phyloP scores from a whole-genome alignment of 805 yeast genomes.

The Candida krabiensis region DNA sequence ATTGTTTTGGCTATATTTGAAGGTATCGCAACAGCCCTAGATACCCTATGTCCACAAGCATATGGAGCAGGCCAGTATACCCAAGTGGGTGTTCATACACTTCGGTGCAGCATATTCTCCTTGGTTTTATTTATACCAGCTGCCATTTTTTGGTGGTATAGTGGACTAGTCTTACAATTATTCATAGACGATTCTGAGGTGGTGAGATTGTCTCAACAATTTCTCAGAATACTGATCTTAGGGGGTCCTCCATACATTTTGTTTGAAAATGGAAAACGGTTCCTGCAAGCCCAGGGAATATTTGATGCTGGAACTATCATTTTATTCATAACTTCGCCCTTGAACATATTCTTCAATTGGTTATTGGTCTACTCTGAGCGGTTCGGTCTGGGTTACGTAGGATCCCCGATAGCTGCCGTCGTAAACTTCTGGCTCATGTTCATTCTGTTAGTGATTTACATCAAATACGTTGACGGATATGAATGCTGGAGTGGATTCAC shows the following conservation, averaged over 20 bases:
- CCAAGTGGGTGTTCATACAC: conserved; percentile 66
- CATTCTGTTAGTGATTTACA: conserved; percentile 52
- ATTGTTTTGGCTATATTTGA: conserved; percentile 72
- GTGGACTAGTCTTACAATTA: conserved; percentile 45
- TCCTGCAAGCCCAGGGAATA: conserved; percentile 73
- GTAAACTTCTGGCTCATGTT: conserved; percentile 74
- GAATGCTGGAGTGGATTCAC: conserved; percentile 72
- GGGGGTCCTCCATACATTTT: conserved; percentile 77
- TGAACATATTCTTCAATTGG: conserved; percentile 67
- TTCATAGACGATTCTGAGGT: conserved; percentile 47
- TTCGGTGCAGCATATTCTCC: conserved; percentile 66
- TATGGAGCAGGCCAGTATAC: conserved; percentile 65
- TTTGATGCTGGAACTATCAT: conserved; percentile 79
- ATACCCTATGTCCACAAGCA: conserved; percentile 79
- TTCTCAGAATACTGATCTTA: conserved; percentile 52
- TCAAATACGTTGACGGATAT: conserved; percentile 56
- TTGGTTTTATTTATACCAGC: conserved; percentile 59
- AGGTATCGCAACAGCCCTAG: conserved; percentile 74
- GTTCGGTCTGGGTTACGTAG: conserved; percentile 67
- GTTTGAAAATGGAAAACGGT: conserved; percentile 71
- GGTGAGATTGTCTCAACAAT: conserved; percentile 53
- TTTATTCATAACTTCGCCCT: conserved; percentile 66
- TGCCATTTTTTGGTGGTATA: conserved; percentile 60
- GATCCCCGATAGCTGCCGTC: conserved; percentile 75
- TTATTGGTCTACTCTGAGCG: conserved; percentile 57